Evolutionary conservation across 441 rosid species (phyloP).

Genomic region (Populus hybrid): DNA sequence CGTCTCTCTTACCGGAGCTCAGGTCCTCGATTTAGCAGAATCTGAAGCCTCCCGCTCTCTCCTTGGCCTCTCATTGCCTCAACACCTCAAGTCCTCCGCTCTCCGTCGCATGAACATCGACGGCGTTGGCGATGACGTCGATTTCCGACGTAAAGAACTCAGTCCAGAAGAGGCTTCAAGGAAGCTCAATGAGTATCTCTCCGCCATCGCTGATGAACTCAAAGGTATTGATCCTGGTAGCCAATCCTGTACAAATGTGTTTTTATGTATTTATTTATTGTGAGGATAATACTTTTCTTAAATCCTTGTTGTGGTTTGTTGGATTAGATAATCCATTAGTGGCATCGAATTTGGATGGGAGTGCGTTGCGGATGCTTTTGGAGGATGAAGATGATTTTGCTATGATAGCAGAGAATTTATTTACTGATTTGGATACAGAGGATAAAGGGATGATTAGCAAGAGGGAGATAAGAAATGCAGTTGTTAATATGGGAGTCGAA

Average conservation of each 20-base stretch:
- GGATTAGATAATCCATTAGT: slow-evolving; percentile 59
- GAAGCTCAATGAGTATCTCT: slow-evolving; percentile 40
- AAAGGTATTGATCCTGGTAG: slow-evolving; percentile 35
- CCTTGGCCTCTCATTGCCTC: slow-evolving; percentile 61
- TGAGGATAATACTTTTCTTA: no score
- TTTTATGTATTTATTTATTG: background rate
- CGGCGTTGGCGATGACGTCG: slow-evolving; percentile 18
- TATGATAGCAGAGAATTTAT: slow-evolving; percentile 78
- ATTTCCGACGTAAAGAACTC: slow-evolving; percentile 37
- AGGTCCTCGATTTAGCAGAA: slow-evolving; percentile 57
- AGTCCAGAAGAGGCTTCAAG: slow-evolving; percentile 32
- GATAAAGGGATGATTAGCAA: slow-evolving; percentile 79
- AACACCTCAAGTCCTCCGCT: slow-evolving; percentile 42
- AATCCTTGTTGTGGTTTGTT: background rate
- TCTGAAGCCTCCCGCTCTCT: slow-evolving; percentile 48
- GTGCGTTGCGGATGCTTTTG: slow-evolving; percentile 43
- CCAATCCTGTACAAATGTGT: background rate
- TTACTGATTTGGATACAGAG: slow-evolving; percentile 73
- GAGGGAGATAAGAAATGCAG: slow-evolving; percentile 50
- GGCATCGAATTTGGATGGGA: slow-evolving; percentile 66
- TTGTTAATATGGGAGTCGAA: slow-evolving; percentile 68
- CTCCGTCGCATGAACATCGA: slow-evolving; percentile 33
- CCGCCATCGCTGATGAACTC: slow-evolving; percentile 59
- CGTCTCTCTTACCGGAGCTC: slow-evolving; percentile 43
- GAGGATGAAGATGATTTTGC: slow-evolving; percentile 96